These are phyloP conservation scores for Solanum hybrid DNA, from an alignment of 305 asterid genomes.

Conservation along the genomic window DNA sequence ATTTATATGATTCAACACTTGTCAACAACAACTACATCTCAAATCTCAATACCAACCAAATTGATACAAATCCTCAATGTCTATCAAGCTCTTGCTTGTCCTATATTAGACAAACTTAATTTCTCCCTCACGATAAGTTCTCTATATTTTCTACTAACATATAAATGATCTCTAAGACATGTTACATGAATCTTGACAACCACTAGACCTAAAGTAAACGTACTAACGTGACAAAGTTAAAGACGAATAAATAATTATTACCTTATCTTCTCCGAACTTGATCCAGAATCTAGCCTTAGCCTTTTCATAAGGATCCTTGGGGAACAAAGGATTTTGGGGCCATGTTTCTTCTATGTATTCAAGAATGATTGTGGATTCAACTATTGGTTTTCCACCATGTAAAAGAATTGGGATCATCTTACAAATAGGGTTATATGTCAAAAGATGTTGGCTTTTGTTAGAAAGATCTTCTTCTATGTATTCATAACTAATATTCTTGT, in stretches of 20 bases:
- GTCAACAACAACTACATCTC: background rate
- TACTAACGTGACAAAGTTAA: background rate
- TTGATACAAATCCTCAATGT: background rate
- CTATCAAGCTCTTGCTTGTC: background rate
- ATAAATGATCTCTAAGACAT: background rate
- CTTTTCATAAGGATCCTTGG: constrained; percentile 10
- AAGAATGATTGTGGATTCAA: constrained; percentile 20
- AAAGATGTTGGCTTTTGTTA: constrained; percentile 13
- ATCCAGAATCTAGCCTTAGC: constrained; percentile 31
- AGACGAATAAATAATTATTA: background rate
- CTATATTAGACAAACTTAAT: background rate
- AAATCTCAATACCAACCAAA: background rate
- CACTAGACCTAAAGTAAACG: background rate
- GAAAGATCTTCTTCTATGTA: constrained; percentile 20
- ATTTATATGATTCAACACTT: background rate
- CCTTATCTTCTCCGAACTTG: constrained; percentile 13
- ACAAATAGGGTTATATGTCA: constrained; percentile 15
- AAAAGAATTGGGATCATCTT: constrained; percentile 20
- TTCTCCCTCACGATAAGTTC: background rate
- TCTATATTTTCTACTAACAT: background rate
- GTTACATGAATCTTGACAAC: background rate
- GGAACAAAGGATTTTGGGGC: constrained; percentile 19
- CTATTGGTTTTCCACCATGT: constrained; percentile 16
- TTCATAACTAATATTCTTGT: constrained; percentile 8
- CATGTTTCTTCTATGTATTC: constrained; percentile 29